phyloP scores from a whole-genome alignment of 2,329 filamentous ascomycete genomes.

The Macrophomina tecta region DNA sequence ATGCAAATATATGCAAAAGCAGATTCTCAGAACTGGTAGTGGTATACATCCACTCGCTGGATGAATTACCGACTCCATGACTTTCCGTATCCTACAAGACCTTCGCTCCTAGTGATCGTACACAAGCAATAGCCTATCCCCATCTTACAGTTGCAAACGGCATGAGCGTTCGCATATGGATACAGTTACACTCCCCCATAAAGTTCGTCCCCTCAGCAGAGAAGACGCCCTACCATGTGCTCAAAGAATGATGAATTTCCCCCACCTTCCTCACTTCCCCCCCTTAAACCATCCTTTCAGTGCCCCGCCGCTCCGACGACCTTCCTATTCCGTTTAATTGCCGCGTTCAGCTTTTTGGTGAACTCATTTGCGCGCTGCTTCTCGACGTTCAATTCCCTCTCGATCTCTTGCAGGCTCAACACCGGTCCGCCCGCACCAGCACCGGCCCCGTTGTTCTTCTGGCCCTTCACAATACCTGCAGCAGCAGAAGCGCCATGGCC shows the following conservation, averaged over 20 bases:
- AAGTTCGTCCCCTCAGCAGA: not conserved
- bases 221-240: too few relatives aligned
- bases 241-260: too few relatives aligned
- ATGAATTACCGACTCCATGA: not conserved
- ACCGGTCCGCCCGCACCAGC: slow-evolving; percentile 35
- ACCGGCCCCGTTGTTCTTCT: not conserved
- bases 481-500: slow-evolving; percentile 9
- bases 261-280: too few relatives aligned
- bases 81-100: not conserved
- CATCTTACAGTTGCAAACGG: not conserved
- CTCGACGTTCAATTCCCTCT: slow-evolving; percentile 42
- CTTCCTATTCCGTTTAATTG: slow-evolving; percentile 45
- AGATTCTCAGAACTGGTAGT: too few relatives aligned
- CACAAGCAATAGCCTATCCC: not conserved
- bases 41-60: too few relatives aligned
- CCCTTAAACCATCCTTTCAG: not conserved
- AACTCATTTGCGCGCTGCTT: slow-evolving; percentile 44
- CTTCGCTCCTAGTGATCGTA: not conserved
- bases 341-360: slow-evolving; percentile 43
- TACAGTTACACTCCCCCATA: not conserved
- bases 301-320: slow-evolving; percentile 14
- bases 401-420: slow-evolving; percentile 43
- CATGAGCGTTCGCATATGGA: not conserved
- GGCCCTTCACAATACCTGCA: slow-evolving; percentile 26
- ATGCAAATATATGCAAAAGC: too few relatives aligned